These are phyloP conservation scores for Candida bentonensis DNA, from an alignment of 805 yeast species.

Conservation along the genomic window DNA sequence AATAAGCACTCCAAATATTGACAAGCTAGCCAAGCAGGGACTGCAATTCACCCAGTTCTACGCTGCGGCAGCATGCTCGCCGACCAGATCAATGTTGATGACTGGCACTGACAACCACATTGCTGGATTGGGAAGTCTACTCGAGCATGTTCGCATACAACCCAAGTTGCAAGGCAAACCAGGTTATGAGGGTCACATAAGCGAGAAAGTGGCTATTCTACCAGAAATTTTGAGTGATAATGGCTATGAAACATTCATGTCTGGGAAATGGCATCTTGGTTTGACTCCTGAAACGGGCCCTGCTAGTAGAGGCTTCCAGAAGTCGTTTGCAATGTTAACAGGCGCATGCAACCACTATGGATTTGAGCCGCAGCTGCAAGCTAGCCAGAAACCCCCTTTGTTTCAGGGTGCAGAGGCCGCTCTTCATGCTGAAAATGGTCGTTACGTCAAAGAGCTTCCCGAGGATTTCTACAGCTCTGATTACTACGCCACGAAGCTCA, in stretches of 20 bases:
- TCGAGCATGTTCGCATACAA: conserved; percentile 27
- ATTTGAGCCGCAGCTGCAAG: conserved; percentile 25
- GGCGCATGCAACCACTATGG: conserved; percentile 48
- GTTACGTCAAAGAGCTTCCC: conserved; percentile 24
- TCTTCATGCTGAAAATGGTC: conserved; percentile 27
- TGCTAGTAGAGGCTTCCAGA: conserved; percentile 34
- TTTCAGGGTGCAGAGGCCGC: conserved; percentile 20
- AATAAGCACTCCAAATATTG: conserved; percentile 39
- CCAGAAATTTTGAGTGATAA: conserved; percentile 35
- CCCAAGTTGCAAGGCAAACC: conserved; percentile 31
- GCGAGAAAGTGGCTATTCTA: conserved; percentile 36
- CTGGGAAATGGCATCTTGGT: conserved; percentile 55
- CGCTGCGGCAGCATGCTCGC: conserved; percentile 52
- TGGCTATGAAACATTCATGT: conserved; percentile 36
- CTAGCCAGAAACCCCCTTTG: too few species aligned
- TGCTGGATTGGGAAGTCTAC: conserved; percentile 48
- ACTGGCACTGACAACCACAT: conserved; percentile 50
- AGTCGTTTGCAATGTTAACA: conserved; percentile 34
- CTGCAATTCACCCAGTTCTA: conserved; percentile 42
- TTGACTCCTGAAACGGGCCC: conserved; percentile 34
- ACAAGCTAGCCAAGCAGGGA: conserved; percentile 31
- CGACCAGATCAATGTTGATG: conserved; percentile 46
- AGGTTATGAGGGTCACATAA: conserved; percentile 43
- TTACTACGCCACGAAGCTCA: conserved; percentile 29
- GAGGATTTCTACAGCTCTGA: conserved; percentile 34